These are phyloP conservation scores for Chaetomium globosum DNA, from an alignment of 2,329 filamentous ascomycete species.

Conservation along the genomic window DNA sequence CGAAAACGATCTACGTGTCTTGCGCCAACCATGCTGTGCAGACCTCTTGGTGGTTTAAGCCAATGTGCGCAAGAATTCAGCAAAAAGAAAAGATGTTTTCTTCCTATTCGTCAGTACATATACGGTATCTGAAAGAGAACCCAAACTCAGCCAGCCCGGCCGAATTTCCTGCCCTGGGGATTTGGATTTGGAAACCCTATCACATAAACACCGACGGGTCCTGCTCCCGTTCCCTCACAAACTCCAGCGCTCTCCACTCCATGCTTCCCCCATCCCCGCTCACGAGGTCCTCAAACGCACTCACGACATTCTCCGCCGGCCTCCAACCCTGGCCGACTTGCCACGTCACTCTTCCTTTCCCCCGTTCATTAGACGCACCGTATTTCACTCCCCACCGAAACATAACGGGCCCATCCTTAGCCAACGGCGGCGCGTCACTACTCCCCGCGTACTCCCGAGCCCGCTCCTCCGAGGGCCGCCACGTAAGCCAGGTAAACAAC, in stretches of 20 bases:
- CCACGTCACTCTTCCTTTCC: slow-evolving; percentile 22
- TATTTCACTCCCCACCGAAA: slow-evolving; percentile 26
- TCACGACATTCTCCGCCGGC: slow-evolving; percentile 10
- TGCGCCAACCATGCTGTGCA: not conserved
- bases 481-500: slow-evolving; percentile 12
- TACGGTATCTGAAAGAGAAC: not conserved
- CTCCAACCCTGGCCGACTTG: slow-evolving; percentile 23
- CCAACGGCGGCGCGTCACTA: slow-evolving; percentile 14
- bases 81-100: not conserved
- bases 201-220: slow-evolving; percentile 7
- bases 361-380: slow-evolving; percentile 18
- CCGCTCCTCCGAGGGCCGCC: slow-evolving; percentile 8
- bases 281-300: slow-evolving; percentile 21
- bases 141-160: not conserved
- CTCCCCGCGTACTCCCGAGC: slow-evolving; percentile 10
- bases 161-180: not conserved
- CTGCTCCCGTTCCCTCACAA: slow-evolving; percentile 14
- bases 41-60: too few relatives aligned
- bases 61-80: too few relatives aligned
- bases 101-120: not conserved
- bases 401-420: slow-evolving; percentile 9
- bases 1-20: not conserved
- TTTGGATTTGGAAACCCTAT: slow-evolving; percentile 4
- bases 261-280: slow-evolving; percentile 15
- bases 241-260: slow-evolving; percentile 24